Percentiles rank a stretch among this genome's conserved stretches.
Evolutionary conservation across 2,329 filamentous ascomycete species (phyloP).

Genomic region (Apiospora sp.): DNA sequence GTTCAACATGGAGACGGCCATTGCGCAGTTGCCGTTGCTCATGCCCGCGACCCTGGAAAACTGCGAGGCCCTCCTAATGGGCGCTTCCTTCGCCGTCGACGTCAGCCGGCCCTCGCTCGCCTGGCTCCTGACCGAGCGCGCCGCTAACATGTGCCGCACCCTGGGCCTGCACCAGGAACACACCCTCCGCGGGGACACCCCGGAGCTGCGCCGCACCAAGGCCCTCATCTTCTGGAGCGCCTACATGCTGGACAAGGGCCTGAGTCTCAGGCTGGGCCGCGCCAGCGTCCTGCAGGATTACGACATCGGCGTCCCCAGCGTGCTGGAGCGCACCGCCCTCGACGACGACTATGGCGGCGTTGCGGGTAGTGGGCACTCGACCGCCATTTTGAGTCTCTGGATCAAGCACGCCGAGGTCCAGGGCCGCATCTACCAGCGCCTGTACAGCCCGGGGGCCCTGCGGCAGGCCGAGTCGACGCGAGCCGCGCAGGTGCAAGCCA

Average conservation of each 20-base stretch:
- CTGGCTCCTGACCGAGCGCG: conserved; percentile 41
- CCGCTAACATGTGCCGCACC: conserved; percentile 44
- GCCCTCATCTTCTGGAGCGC: conserved; percentile 63
- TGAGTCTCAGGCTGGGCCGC: conserved; percentile 62
- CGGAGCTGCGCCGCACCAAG: conserved; percentile 42
- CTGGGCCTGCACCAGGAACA: conserved; percentile 43
- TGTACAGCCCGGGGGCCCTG: conserved; percentile 56
- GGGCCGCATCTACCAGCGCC: conserved; percentile 61
- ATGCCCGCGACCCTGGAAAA: conserved; percentile 57
- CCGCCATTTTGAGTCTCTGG: conserved; percentile 55
- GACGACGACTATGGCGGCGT: background rate
- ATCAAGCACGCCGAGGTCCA: conserved; percentile 61
- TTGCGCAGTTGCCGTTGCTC: conserved; percentile 51
- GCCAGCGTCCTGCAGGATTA: conserved; percentile 63
- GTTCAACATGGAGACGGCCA: conserved; percentile 42
- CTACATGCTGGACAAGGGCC: conserved; percentile 63
- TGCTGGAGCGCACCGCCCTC: conserved; percentile 6
- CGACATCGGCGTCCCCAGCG: conserved; percentile 56
- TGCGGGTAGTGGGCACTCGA: conserved; percentile 31
- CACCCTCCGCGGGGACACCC: conserved; percentile 15
- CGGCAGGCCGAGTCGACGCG: conserved; percentile 44
- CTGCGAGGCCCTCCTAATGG: conserved; percentile 56
- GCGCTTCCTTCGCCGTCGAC: conserved; percentile 41
- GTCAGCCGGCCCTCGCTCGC: conserved; percentile 41
- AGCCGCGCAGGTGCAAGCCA: conserved; percentile 42